Evolutionary conservation across 1,139 yeast species (phyloP).

Genomic region (Kodamaea ohmeri): DNA sequence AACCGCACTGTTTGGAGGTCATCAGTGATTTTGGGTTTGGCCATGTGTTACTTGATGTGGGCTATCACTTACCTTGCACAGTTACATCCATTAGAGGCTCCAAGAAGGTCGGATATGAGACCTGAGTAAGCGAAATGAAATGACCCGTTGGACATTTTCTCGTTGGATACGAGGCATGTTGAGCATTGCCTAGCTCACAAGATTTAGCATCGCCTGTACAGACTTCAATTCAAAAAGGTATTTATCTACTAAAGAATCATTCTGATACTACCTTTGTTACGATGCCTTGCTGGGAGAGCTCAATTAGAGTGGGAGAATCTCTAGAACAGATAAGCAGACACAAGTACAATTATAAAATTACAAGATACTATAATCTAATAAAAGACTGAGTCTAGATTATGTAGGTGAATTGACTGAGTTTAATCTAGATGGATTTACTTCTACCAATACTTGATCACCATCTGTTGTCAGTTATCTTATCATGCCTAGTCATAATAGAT

Average conservation of each 20-base stretch:
- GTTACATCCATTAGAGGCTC: constrained; percentile 77
- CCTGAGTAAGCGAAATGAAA: constrained; percentile 58
- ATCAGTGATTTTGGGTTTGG: constrained; percentile 72
- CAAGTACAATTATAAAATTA: too few species aligned
- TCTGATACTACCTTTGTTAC: background rate
- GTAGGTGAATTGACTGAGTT: too few species aligned
- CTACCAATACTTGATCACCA: too few species aligned
- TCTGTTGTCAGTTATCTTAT: background rate
- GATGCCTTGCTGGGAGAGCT: too few species aligned
- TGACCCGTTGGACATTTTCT: too few species aligned
- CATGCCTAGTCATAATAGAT: background rate
- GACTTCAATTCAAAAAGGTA: background rate
- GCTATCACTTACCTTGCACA: constrained; percentile 83
- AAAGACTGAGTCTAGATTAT: too few species aligned
- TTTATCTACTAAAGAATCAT: background rate
- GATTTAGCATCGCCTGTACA: background rate
- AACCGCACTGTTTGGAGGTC: constrained; percentile 84
- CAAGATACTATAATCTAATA: too few species aligned
- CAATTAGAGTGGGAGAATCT: too few species aligned
- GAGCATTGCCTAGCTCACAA: background rate
- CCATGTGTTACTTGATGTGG: constrained; percentile 95
- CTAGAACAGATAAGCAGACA: too few species aligned
- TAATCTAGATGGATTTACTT: too few species aligned
- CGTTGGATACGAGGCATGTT: too few species aligned
- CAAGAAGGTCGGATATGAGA: constrained; percentile 75